Percentiles rank a stretch among this genome's conserved stretches.
These are phyloP conservation scores for Begonia fuchsioides DNA, from an alignment of 306 rosid genomes.

Conservation along the genomic window DNA sequence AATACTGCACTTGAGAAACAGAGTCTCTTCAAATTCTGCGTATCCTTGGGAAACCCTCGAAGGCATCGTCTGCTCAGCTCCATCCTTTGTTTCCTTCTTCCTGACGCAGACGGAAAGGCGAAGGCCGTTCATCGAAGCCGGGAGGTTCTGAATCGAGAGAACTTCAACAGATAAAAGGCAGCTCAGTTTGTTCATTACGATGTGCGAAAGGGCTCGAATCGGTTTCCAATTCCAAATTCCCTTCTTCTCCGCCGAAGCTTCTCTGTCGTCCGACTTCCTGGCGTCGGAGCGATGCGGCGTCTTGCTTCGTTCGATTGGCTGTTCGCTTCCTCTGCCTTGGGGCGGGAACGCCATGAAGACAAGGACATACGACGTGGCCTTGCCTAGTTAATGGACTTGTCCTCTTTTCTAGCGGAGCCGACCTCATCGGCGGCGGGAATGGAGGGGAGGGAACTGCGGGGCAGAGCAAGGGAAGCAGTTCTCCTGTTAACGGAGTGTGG, in stretches of 20 bases:
- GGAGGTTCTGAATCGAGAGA: slow-evolving; percentile 73
- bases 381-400: slow-evolving; percentile 16
- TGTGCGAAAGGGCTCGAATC: slow-evolving; percentile 68
- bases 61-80: slow-evolving; percentile 90
- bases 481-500: slow-evolving; percentile 44
- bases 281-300: slow-evolving; percentile 12
- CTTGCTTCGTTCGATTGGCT: slow-evolving; percentile 5
- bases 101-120: slow-evolving; percentile 66
- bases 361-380: slow-evolving; percentile 65
- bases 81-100: slow-evolving; percentile 92
- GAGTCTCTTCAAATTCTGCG: slow-evolving; percentile 94
- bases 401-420: slow-evolving; percentile 14
- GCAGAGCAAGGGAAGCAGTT: slow-evolving; percentile 84
- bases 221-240: slow-evolving; percentile 98
- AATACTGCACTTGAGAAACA: slow-evolving; percentile 67
- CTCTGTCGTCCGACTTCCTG: slow-evolving; percentile 18
- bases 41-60: slow-evolving; percentile 79
- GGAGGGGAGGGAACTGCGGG: slow-evolving; percentile 45
- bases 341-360: slow-evolving; percentile 77
- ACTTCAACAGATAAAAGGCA: slow-evolving; percentile 82
- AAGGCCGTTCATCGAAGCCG: slow-evolving; percentile 87
- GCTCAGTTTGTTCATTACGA: slow-evolving; percentile 73
- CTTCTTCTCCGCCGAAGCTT: slow-evolving; percentile 34
- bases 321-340: slow-evolving; percentile 32
- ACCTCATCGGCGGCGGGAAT: slow-evolving; percentile 32